These are phyloP conservation scores for Candida tropicalis DNA, from an alignment of 1,139 yeast genomes.

Conservation along the genomic window DNA sequence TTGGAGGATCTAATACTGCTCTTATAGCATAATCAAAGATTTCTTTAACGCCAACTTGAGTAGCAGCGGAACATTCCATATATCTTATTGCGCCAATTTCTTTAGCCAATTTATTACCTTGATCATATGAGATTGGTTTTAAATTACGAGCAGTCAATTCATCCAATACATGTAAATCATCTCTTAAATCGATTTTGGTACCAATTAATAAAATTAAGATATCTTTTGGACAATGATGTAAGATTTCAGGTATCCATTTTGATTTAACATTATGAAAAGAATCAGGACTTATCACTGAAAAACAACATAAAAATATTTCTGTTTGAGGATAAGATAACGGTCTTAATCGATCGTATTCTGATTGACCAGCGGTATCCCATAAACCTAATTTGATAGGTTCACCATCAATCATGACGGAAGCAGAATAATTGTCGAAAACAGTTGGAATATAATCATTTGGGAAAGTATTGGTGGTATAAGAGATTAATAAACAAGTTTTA, in stretches of 20 bases:
- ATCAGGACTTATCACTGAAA: slow-evolving; percentile 94
- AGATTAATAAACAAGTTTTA: slow-evolving; percentile 86
- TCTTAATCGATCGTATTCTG: slow-evolving; percentile 95
- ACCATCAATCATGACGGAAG: slow-evolving; percentile 97
- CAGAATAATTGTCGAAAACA: slow-evolving; percentile 95
- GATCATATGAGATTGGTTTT: slow-evolving; percentile 62
- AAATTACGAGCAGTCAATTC: slow-evolving; percentile 64
- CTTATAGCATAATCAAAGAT: slow-evolving; percentile 82
- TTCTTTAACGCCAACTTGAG: slow-evolving; percentile 82
- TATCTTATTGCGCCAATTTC: slow-evolving; percentile 76
- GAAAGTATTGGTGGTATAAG: slow-evolving; percentile 84
- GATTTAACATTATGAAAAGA: slow-evolving; percentile 97
- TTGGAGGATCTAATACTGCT: slow-evolving; percentile 65
- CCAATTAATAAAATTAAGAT: slow-evolving; percentile 81
- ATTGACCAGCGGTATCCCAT: slow-evolving; percentile 98
- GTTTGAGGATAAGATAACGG: slow-evolving; percentile 97
- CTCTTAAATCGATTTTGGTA: slow-evolving; percentile 83
- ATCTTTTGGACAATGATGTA: slow-evolving; percentile 90
- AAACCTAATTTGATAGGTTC: slow-evolving; percentile 96
- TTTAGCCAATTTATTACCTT: slow-evolving; percentile 69
- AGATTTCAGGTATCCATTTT: slow-evolving; percentile 98
- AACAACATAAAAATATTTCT: slow-evolving; percentile 92
- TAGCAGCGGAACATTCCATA: slow-evolving; percentile 91
- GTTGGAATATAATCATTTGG: slow-evolving; percentile 92
- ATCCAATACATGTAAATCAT: slow-evolving; percentile 75